Percentiles rank a stretch among this genome's conserved stretches.
Conservation (phyloP, 768 basidiomycete species). For the Tricholoma saponaceum region DNA sequence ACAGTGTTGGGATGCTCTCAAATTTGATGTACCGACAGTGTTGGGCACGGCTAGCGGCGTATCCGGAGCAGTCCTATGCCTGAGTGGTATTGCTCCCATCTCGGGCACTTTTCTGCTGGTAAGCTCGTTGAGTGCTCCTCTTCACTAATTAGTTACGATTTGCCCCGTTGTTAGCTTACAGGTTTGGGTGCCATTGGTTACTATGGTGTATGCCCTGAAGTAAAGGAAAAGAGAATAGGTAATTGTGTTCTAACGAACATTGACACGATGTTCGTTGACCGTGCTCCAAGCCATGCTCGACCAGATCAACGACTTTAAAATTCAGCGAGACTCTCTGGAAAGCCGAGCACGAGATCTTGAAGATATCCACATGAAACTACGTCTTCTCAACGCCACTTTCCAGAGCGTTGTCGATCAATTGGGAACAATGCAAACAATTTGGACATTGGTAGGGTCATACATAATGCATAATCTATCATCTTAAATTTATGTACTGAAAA, state of each 20-base stretch:
- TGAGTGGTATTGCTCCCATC: neutral
- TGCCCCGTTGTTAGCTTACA: neutral
- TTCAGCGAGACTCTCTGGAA: neutral
- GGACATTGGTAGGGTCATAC: neutral
- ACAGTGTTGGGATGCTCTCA: neutral
- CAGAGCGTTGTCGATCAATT: neutral
- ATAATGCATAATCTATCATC: neutral
- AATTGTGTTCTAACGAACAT: neutral
- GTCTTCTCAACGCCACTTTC: neutral
- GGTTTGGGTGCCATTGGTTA: neutral
- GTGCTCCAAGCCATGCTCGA: neutral
- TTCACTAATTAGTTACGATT: no score
- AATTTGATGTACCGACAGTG: neutral
- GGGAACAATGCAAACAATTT: constrained; percentile 2
- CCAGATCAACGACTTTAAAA: neutral
- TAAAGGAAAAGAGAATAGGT: neutral
- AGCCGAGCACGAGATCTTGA: neutral
- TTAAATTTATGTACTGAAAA: neutral
- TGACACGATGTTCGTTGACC: neutral
- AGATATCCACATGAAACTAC: neutral
- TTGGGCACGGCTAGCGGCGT: neutral
- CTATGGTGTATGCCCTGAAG: neutral
- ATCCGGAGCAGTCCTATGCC: neutral
- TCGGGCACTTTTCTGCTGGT: neutral
- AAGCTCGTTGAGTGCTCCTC: no score